phyloP scores from a whole-genome alignment of 2,329 filamentous ascomycete species.

The Aspergillus melleus region DNA sequence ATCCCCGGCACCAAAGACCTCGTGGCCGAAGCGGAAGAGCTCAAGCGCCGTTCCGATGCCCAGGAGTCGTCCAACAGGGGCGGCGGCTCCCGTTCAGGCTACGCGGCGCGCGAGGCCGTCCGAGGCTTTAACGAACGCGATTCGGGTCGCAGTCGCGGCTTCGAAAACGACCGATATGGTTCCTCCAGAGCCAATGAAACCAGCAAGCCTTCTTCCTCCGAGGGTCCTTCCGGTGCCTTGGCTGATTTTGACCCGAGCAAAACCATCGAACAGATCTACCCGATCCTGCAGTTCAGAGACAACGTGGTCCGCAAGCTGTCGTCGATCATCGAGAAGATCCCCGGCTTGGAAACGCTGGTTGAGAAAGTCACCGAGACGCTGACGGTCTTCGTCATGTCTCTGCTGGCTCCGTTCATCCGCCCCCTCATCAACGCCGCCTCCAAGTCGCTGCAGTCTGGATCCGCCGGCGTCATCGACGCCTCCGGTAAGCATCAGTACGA shows the following conservation, averaged over 20 bases:
- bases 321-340: slow-evolving; percentile 84
- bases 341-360: slow-evolving; percentile 82
- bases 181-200: slow-evolving; percentile 36
- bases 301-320: slow-evolving; percentile 87
- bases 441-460: slow-evolving; percentile 80
- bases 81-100: slow-evolving; percentile 33
- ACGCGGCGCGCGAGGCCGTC: slow-evolving; percentile 23
- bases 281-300: slow-evolving; percentile 90
- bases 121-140: slow-evolving; percentile 9
- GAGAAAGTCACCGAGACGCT: slow-evolving; percentile 93
- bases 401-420: slow-evolving; percentile 87
- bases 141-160: slow-evolving; percentile 2
- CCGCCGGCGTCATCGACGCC: slow-evolving; percentile 66
- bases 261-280: slow-evolving; percentile 81
- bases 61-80: slow-evolving; percentile 62
- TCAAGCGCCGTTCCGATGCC: slow-evolving; percentile 62
- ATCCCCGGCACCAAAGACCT: slow-evolving; percentile 72
- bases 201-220: slow-evolving; percentile 43
- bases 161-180: slow-evolving; percentile 30
- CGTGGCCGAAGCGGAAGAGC: slow-evolving; percentile 63
- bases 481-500: slow-evolving; percentile 75
- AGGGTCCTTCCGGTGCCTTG: slow-evolving; percentile 59
- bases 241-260: slow-evolving; percentile 77
- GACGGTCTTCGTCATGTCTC: slow-evolving; percentile 85
- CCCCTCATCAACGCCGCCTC: slow-evolving; percentile 89